Evolutionary conservation across 768 basidiomycete species (phyloP).

Genomic region (Podaxis sp.): DNA sequence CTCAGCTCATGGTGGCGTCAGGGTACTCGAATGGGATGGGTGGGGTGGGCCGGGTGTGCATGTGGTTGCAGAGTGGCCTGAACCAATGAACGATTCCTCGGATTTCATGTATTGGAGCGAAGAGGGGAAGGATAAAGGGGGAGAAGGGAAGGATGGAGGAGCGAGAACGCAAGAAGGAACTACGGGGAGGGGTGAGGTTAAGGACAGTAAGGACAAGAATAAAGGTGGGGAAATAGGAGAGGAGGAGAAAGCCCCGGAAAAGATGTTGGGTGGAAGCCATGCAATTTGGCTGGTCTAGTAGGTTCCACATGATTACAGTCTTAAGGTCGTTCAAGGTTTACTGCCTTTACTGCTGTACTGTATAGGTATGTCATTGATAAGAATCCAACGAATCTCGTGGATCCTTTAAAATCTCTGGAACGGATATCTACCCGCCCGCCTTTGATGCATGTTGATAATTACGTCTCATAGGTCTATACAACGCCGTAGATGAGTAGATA

Average conservation of each 20-base stretch:
- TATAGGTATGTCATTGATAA: neutral
- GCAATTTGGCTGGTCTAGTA: constrained; percentile 44
- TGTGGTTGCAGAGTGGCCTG: constrained; percentile 44
- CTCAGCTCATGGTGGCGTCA: constrained; percentile 36
- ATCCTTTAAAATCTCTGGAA: too few relatives aligned
- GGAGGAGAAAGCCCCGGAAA: neutral
- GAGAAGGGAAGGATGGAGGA: constrained; percentile 11
- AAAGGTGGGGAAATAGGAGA: neutral
- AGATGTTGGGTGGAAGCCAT: constrained; percentile 46
- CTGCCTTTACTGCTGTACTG: neutral
- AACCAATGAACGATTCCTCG: neutral
- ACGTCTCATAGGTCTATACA: too few relatives aligned
- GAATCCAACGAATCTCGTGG: neutral
- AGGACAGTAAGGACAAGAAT: too few relatives aligned
- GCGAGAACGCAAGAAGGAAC: neutral
- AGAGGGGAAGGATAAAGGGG: constrained; percentile 19
- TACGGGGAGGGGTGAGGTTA: too few relatives aligned
- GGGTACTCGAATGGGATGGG: constrained; percentile 52
- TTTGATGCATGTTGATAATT: too few relatives aligned
- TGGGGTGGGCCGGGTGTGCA: constrained; percentile 39
- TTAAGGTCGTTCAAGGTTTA: neutral
- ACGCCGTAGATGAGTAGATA: too few relatives aligned
- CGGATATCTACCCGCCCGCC: too few relatives aligned
- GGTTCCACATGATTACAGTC: neutral
- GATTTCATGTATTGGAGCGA: constrained; percentile 10